Evolutionary conservation across 1,284 basidiomycete species (phyloP), one percentile per base, ranked within the genome.

Genomic region (Schizophyllum amplum): DNA sequence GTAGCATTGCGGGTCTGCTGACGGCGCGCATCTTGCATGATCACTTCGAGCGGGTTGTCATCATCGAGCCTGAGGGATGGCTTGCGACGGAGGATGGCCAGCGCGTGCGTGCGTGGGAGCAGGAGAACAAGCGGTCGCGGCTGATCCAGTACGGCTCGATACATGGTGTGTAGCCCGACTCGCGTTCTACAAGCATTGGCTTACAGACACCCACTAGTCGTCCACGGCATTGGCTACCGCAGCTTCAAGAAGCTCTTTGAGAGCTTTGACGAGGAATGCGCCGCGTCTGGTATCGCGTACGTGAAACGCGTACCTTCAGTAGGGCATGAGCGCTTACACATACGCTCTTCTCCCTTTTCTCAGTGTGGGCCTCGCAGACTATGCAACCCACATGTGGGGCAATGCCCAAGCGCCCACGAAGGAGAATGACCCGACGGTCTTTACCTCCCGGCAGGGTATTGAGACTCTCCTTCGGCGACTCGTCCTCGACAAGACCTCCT

Each of bases 11-110:
- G 15, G 60, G 60, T 22, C 42, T 55, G 20, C 25, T 61, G 1
- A 48, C 60, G 3, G 60, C 60, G n/a, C 56, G 60, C 2, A 53
- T 61, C 15, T 58, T 47, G 20, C 54, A 52, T 26, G 58, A 61
- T 26, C 58, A 59, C 24, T 61, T 59, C 24, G 60, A 57, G 27
- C 55, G 54, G 1, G 58, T 61, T 1, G 24, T 59, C 52, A 15
- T 61, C 3, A 26, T 61, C 20, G 60, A 61, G 23, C 60, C 60
- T 0, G 60, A 61, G 23, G 51, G 20, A 3, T 33, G 26, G 24
- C 51, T 24, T 11, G 26, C 51, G 6, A 21, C 26, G 21, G 53
- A 55, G 4, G 24, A 57, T 20, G 48, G 48, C 13, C 48, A 20
- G 48, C 21, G 21, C 13, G 24, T 50, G 24, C 20, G 24, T 20